phyloP scores from a whole-genome alignment of 805 yeast genomes.

The Middelhovenomyces tepae region DNA sequence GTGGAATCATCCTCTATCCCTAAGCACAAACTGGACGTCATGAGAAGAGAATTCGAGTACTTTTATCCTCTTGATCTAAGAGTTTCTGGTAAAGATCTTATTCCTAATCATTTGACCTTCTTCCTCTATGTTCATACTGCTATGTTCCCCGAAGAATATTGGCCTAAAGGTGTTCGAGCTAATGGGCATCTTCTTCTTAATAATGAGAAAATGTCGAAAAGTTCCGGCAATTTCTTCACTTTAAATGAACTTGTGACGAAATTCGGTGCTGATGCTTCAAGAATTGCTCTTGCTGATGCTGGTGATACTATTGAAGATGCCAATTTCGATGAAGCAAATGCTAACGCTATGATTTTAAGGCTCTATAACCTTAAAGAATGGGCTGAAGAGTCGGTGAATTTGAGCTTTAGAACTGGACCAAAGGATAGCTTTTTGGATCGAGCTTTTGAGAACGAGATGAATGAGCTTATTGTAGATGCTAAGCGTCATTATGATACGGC shows the following conservation, averaged over 20 bases:
- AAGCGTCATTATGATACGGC: conserved; percentile 62
- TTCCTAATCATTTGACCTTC: conserved; percentile 95
- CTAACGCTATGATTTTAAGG: conserved; percentile 95
- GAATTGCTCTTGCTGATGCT: conserved; percentile 97
- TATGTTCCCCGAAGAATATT: conserved; percentile 76
- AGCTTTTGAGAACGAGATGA: conserved; percentile 93
- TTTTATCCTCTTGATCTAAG: conserved; percentile 92
- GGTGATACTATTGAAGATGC: conserved; percentile 98
- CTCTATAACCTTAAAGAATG: conserved; percentile 88
- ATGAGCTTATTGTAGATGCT: conserved; percentile 65
- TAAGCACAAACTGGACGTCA: conserved; percentile 48
- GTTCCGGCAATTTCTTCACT: conserved; percentile 95
- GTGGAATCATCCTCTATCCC: conserved; percentile 50
- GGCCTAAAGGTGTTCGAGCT: conserved; percentile 93
- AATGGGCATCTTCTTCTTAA: conserved; percentile 94
- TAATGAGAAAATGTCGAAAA: conserved; percentile 96
- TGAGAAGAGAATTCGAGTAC: conserved; percentile 93
- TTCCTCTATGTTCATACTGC: conserved; percentile 91
- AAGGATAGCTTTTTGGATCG: conserved; percentile 63
- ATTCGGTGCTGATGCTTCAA: conserved; percentile 95
- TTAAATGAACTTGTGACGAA: conserved; percentile 74
- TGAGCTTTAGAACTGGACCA: conserved; percentile 46
- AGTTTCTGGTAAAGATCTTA: conserved; percentile 91
- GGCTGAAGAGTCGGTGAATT: conserved; percentile 69
- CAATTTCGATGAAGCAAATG: conserved; percentile 91